Base-by-base conservation (phyloP, 192 early-diverging fungal genomes). In the Backusella liffmaniae region DNA sequence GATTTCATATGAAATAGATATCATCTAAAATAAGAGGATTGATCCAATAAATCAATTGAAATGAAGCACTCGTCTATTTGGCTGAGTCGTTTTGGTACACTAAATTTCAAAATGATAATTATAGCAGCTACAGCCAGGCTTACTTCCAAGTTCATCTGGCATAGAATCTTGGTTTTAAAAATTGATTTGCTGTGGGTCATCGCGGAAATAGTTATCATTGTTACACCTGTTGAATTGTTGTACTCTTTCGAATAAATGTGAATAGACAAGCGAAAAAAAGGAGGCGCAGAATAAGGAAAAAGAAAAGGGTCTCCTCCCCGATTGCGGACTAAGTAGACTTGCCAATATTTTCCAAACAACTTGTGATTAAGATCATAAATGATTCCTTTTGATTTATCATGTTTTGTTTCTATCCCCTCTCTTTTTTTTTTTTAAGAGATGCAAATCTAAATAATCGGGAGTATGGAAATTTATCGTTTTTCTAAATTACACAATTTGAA, bases 401-500 rank as follows among this genome's bases (percentile, higher is more conserved):
- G 23, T 5, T 62, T 8, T 56, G 49, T 5, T 15, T 21, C 4
- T 51, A 51, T 32, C 32, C 32, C 32, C 37, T 9, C 1, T 2
- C 21, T 23, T 8, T 7, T 26, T 56, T 56, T 10, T 62, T 62
- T 62, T 62, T 49, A 5, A 1, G 16, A 49, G 21, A 59, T 29
- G 7, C 3, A 59, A 59, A 3, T 59, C 56, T 18, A 26, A 18
- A 59, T 12, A 10, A 12, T 10, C 18, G 23, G 56, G 56, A 59
- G 12, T 10, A 59, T 26, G 7, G 56, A 59, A 59, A 26, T 59
- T 23, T 59, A 59, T 26, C 53, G 7, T n/a, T 23, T 18, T 59
- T 59, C 56, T 62, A 62, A 62, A 62, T 62, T 62, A 62, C 56
- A 62, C 26, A 62, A 29, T 62, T 56, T 62, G 56, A 62, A 62